Evolutionary conservation across 345 rosid genomes (phyloP).

Genomic region (Linum lewisii): DNA sequence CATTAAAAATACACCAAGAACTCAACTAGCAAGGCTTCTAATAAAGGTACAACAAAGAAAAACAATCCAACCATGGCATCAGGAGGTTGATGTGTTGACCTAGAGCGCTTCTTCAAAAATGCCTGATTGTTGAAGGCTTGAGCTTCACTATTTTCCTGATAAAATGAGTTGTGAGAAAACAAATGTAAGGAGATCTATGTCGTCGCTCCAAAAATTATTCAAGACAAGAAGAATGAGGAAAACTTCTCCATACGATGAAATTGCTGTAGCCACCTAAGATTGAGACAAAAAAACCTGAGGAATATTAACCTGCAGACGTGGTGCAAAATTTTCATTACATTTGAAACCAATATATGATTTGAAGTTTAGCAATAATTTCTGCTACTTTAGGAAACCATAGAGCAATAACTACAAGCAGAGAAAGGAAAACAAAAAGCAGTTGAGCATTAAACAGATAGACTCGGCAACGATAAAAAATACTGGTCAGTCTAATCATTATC

Average conservation of each 20-base stretch:
- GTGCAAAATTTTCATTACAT: too few species aligned
- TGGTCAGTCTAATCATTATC: too few species aligned
- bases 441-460: too few species aligned
- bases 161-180: constrained; percentile 15
- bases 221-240: constrained; percentile 11
- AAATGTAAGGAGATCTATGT: constrained; percentile 5
- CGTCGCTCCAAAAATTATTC: constrained; percentile 7
- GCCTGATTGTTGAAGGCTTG: constrained; percentile 77
- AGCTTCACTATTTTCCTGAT: constrained; percentile 61
- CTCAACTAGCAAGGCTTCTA: neutral
- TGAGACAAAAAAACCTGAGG: constrained; percentile 85
- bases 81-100: constrained; percentile 77
- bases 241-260: constrained; percentile 56
- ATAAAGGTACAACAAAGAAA: neutral
- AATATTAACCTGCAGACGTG: constrained; percentile 73
- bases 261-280: constrained; percentile 95
- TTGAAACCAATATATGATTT: too few species aligned
- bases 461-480: too few species aligned
- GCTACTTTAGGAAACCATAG: neutral
- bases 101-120: constrained; percentile 86
- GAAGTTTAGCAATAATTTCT: constrained; percentile 4
- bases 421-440: too few species aligned
- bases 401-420: too few species aligned
- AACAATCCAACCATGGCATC: constrained; percentile 70
- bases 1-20: too few species aligned